A percentile compares a stretch with the other conserved stretches of the same genome.
Evolutionary conservation across 2,329 filamentous ascomycete genomes (phyloP).

Genomic region (Tolypocladium tundrense): DNA sequence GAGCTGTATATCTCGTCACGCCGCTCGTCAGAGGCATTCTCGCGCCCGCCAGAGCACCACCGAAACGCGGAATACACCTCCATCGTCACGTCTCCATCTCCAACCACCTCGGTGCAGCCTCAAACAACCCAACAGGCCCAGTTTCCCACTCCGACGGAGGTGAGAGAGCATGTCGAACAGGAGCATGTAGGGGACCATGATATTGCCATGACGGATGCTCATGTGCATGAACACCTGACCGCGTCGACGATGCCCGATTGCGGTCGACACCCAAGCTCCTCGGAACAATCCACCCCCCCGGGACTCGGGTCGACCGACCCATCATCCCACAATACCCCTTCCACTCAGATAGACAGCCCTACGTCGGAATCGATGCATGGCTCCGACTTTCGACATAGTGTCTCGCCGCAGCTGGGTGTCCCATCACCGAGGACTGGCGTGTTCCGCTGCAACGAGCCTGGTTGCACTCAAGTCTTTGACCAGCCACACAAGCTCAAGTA

Average conservation of each 20-base stretch:
- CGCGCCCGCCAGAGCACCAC: conserved; percentile 1
- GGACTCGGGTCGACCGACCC: conserved; percentile 27
- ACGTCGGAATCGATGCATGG: conserved; percentile 28
- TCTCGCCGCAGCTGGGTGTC: conserved; percentile 21
- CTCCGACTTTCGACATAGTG: conserved; percentile 25
- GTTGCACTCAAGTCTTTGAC: conserved; percentile 36
- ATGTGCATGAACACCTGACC: conserved; percentile 13
- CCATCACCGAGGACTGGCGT: conserved; percentile 18
- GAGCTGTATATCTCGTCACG: conserved; percentile 19
- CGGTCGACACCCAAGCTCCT: conserved; percentile 21
- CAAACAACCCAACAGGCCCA: conserved; percentile 15
- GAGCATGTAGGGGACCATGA: conserved; percentile 11
- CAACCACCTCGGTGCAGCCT: conserved; percentile 5
- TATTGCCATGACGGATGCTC: conserved; percentile 13
- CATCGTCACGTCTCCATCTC: conserved; percentile 12
- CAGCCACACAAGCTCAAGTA: conserved; percentile 52
- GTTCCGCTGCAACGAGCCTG: conserved; percentile 25
- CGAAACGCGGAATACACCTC: conserved; percentile 1
- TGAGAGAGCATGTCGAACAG: not conserved
- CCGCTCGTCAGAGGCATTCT: conserved; percentile 10
- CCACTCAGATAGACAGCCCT: conserved; percentile 32
- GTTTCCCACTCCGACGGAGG: conserved; percentile 15
- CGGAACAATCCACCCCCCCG: conserved; percentile 30
- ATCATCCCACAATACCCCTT: conserved; percentile 34
- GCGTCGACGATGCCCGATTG: conserved; percentile 11